These are phyloP conservation scores for Talaromyces sp. DNA, from an alignment of 2,329 filamentous ascomycete species.

Conservation along the genomic window DNA sequence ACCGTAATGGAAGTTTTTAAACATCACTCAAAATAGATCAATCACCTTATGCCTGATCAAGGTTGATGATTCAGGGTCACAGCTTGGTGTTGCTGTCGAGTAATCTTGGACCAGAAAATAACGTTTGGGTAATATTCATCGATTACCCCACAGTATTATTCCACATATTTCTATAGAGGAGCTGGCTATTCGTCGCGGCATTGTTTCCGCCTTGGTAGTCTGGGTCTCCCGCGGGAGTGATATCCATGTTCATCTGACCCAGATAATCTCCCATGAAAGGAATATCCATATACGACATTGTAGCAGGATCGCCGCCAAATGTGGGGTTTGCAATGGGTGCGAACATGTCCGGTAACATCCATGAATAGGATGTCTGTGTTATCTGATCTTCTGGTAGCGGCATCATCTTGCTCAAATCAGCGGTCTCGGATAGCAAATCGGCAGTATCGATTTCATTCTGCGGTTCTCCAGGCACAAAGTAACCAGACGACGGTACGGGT, in stretches of 20 bases:
- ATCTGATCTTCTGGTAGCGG: conserved; percentile 2
- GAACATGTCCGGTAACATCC: conserved; percentile 1
- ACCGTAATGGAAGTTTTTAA: background rate
- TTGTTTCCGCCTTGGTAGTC: background rate
- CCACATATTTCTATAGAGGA: conserved; percentile 2
- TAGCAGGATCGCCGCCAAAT: background rate
- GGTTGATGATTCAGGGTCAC: background rate
- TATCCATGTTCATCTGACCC: background rate
- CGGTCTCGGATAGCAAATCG: background rate
- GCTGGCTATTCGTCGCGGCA: background rate
- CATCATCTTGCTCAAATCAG: conserved; percentile 1
- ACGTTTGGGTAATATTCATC: background rate
- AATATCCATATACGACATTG: background rate
- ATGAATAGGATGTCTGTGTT: background rate
- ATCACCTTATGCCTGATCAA: background rate
- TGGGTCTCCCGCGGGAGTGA: background rate
- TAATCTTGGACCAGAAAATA: too few relatives aligned
- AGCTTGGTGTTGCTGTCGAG: background rate
- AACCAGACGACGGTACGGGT: background rate
- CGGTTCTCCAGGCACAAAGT: background rate
- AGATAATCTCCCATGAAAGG: background rate
- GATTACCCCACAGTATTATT: conserved; percentile 1
- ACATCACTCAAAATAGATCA: background rate
- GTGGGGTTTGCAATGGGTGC: background rate
- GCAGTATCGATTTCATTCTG: background rate